Percentiles rank a stretch among this genome's conserved stretches.
phyloP scores from a whole-genome alignment of 352 stramenopile genomes.

The Globisporangium paroecandrum region DNA sequence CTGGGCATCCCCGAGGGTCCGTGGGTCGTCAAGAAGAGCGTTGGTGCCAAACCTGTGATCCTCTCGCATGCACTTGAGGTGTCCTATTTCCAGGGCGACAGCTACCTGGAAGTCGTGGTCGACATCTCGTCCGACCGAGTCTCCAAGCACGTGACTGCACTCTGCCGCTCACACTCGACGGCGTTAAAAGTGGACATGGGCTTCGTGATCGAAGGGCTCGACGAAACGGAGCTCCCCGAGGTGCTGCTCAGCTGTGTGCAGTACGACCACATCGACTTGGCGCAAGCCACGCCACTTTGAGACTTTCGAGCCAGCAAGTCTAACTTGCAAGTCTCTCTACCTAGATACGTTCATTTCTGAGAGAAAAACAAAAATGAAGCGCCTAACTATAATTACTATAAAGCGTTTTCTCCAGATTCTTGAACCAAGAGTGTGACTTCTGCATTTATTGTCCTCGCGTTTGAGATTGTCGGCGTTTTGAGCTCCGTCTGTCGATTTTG shows the following conservation, averaged over 20 bases:
- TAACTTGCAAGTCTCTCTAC: not conserved
- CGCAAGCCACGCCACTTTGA: slow-evolving; percentile 46
- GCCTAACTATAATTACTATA: not conserved
- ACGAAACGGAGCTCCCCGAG: slow-evolving; percentile 70
- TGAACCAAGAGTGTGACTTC: no score
- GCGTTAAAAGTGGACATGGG: slow-evolving; percentile 73
- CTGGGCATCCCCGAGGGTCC: slow-evolving; percentile 71
- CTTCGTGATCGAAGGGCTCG: slow-evolving; percentile 74
- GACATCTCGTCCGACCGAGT: slow-evolving; percentile 76
- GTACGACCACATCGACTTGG: slow-evolving; percentile 75
- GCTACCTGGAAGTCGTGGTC: slow-evolving; percentile 74
- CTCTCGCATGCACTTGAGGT: slow-evolving; percentile 63
- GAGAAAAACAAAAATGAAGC: not conserved
- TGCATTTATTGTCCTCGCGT: no score
- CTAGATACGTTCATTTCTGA: not conserved
- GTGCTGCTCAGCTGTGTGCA: slow-evolving; percentile 75
- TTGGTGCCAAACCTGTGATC: slow-evolving; percentile 75
- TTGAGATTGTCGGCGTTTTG: no score
- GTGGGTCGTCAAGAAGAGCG: slow-evolving; percentile 81
- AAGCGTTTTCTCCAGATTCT: no score
- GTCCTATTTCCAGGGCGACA: slow-evolving; percentile 50
- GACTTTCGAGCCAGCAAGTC: not conserved
- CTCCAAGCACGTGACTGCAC: slow-evolving; percentile 71
- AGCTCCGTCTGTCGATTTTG: no score
- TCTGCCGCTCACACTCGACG: slow-evolving; percentile 67